phyloP scores from a whole-genome alignment of 768 basidiomycete species.

The Tricholoma sp. region DNA sequence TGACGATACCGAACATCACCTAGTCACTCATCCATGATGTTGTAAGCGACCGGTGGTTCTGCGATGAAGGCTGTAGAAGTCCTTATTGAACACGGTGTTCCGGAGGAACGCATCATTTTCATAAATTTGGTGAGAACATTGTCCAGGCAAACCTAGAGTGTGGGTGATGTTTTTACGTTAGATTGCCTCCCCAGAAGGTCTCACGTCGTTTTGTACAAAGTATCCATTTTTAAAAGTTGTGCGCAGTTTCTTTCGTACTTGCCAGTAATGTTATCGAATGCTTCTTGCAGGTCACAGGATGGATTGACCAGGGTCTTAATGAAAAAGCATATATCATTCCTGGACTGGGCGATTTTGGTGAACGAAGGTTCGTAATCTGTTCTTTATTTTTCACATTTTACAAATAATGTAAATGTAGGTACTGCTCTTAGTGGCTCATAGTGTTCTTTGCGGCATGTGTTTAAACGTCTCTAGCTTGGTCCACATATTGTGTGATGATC shows the following conservation, averaged over 20 bases:
- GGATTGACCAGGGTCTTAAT: slow-evolving; percentile 92
- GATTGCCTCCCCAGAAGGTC: slow-evolving; percentile 90
- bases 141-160: neutral
- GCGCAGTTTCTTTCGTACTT: slow-evolving; percentile 22
- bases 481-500: neutral
- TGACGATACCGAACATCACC: neutral
- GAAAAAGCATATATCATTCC: slow-evolving; percentile 89
- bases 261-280: neutral
- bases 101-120: slow-evolving; percentile 93
- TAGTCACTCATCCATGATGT: neutral
- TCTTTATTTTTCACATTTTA: neutral
- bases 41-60: slow-evolving; percentile 86
- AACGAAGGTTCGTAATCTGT: slow-evolving; percentile 53
- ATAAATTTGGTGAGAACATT: slow-evolving; percentile 68
- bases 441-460: neutral
- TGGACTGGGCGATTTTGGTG: slow-evolving; percentile 97
- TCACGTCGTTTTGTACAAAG: slow-evolving; percentile 68
- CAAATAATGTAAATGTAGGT: neutral
- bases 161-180: slow-evolving; percentile 19
- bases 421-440: neutral
- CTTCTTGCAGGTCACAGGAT: slow-evolving; percentile 73
- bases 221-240: slow-evolving; percentile 79
- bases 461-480: neutral
- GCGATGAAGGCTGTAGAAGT: slow-evolving; percentile 98
- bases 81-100: slow-evolving; percentile 85